phyloP scores from a whole-genome alignment of 495 filamentous ascomycete species.

The Lepraria neglecta region DNA sequence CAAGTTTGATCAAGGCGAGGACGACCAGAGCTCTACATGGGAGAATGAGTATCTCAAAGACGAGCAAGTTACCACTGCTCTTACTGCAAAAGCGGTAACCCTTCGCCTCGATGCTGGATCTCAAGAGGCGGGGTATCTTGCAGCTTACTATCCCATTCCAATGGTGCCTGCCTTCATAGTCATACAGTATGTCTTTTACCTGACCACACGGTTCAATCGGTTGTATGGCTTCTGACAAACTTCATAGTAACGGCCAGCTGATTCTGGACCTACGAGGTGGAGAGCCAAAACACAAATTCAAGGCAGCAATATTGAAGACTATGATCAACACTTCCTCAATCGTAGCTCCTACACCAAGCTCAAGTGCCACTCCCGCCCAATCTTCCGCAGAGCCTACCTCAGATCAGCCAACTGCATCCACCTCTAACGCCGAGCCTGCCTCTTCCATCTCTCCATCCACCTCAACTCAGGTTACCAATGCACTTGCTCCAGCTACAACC shows the following conservation, averaged over 20 bases:
- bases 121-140: slow-evolving; percentile 71
- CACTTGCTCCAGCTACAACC: not conserved
- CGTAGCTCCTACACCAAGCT: slow-evolving; percentile 2
- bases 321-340: slow-evolving; percentile 17
- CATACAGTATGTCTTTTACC: slow-evolving; percentile 52
- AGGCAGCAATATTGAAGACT: slow-evolving; percentile 20
- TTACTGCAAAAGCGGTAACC: slow-evolving; percentile 55
- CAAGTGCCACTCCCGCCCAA: not conserved
- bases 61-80: slow-evolving; percentile 39
- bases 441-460: not conserved
- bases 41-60: slow-evolving; percentile 63
- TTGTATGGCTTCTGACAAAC: not conserved
- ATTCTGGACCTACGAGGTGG: slow-evolving; percentile 30
- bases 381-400: not conserved
- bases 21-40: slow-evolving; percentile 62
- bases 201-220: too few species aligned
- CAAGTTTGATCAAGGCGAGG: slow-evolving; percentile 48
- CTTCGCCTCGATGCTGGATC: slow-evolving; percentile 64
- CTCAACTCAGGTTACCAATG: not conserved
- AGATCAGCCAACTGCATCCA: not conserved
- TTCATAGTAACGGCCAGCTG: slow-evolving; percentile 31
- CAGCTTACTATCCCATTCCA: slow-evolving; percentile 69
- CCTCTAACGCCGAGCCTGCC: not conserved
- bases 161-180: slow-evolving; percentile 69
- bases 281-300: slow-evolving; percentile 27